phyloP scores from a whole-genome alignment of 139 green algal genomes.

The Coelastrella sp. region DNA sequence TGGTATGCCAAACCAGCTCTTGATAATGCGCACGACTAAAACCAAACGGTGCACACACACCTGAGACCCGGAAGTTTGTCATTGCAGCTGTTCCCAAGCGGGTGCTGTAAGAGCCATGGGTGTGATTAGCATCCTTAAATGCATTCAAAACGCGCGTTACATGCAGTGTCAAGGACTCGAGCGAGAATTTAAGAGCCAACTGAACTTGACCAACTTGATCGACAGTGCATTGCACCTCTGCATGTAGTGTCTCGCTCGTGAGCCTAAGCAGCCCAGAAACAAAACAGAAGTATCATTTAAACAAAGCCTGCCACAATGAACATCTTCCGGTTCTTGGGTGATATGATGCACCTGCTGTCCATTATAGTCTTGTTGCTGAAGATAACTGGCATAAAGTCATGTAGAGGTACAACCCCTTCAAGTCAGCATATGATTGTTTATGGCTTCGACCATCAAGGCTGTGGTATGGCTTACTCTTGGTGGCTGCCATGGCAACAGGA shows the following conservation, averaged over 20 bases:
- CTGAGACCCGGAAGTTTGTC: too few relatives aligned
- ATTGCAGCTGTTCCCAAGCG: too few relatives aligned
- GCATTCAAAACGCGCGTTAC: too few relatives aligned
- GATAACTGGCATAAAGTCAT: slow-evolving; percentile 93
- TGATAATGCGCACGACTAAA: not conserved
- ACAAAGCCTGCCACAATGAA: slow-evolving; percentile 16
- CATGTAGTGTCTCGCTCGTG: not conserved
- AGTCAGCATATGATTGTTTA: too few relatives aligned
- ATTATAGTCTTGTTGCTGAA: slow-evolving; percentile 97
- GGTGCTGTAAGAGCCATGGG: too few relatives aligned
- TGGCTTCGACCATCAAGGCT: not conserved
- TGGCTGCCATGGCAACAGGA: slow-evolving; percentile 67
- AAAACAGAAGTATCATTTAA: not conserved
- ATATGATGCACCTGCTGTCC: slow-evolving; percentile 96
- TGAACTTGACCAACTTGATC: slow-evolving; percentile 11
- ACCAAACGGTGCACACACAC: not conserved
- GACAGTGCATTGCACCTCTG: not conserved
- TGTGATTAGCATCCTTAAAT: too few relatives aligned
- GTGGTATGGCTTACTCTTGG: not conserved
- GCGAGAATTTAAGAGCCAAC: not conserved
- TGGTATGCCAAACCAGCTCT: too few relatives aligned
- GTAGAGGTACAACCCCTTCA: slow-evolving; percentile 78
- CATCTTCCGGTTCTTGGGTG: slow-evolving; percentile 83
- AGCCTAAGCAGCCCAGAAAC: too few relatives aligned
- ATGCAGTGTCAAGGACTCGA: not conserved